Percentiles rank a stretch among this genome's conserved stretches.
Conservation (phyloP, 2,329 filamentous ascomycete genomes). For the Apiospora aurea region DNA sequence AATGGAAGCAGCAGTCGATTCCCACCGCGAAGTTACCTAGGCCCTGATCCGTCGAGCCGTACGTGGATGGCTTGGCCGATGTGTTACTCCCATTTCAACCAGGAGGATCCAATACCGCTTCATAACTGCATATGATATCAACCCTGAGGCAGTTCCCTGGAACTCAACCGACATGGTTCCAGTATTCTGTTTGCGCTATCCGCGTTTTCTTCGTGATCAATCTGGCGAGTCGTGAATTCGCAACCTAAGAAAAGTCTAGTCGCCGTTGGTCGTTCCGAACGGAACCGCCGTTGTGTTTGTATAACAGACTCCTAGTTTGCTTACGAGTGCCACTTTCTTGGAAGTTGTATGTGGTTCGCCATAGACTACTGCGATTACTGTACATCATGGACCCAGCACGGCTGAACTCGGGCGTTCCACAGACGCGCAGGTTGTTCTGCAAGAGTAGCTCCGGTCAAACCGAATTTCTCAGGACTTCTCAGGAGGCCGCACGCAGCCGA, state of each 20-base stretch:
- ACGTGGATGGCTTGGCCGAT: too few relatives aligned
- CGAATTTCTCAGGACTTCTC: too few relatives aligned
- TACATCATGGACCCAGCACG: not conserved
- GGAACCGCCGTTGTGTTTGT: constrained; percentile 13
- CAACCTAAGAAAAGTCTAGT: not conserved
- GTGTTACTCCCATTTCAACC: not conserved
- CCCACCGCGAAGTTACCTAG: not conserved
- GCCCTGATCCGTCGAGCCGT: too few relatives aligned
- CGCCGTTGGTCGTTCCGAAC: not conserved
- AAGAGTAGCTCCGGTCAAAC: not conserved
- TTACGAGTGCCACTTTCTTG: not conserved
- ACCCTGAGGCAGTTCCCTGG: not conserved
- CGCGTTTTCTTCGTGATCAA: not conserved
- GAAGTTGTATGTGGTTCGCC: not conserved
- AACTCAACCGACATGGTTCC: not conserved
- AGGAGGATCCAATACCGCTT: not conserved
- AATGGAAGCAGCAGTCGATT: not conserved
- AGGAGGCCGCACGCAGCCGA: constrained; percentile 12
- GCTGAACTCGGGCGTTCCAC: constrained; percentile 1
- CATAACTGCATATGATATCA: not conserved
- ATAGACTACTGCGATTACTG: not conserved
- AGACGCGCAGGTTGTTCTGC: not conserved
- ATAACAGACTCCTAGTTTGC: not conserved
- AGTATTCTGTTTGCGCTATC: not conserved
- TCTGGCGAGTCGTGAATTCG: not conserved